Conservation (phyloP, 1,284 basidiomycete genomes). For the Heimioporus punctisporus region DNA sequence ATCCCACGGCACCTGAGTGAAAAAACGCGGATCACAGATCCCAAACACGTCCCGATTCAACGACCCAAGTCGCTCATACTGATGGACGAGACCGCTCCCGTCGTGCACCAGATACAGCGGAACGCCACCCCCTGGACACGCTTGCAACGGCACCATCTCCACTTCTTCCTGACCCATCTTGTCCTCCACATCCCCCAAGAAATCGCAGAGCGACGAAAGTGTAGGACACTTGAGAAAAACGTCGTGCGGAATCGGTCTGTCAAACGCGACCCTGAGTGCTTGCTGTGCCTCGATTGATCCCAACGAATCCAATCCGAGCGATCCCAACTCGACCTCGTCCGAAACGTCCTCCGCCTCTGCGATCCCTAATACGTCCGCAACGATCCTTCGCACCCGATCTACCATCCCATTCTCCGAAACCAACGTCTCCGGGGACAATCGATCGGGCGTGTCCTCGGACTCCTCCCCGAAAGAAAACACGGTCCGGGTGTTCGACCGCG, state of each 20-base stretch:
- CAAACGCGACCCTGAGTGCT: conserved; percentile 42
- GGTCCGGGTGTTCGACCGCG: conserved; percentile 25
- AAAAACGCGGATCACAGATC: conserved; percentile 58
- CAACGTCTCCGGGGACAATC: conserved; percentile 40
- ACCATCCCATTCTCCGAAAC: conserved; percentile 13
- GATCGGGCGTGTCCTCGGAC: conserved; percentile 13
- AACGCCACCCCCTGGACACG: conserved; percentile 12
- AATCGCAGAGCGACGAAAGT: conserved; percentile 18
- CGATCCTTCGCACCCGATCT: conserved; percentile 41
- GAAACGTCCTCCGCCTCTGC: conserved; percentile 35
- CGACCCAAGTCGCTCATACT: conserved; percentile 49
- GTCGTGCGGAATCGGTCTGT: conserved; percentile 41
- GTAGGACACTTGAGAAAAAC: conserved; percentile 36
- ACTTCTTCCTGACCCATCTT: conserved; percentile 5
- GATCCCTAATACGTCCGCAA: conserved; percentile 53
- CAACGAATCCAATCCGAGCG: conserved; percentile 62
- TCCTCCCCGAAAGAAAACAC: conserved; percentile 7
- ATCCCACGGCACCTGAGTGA: conserved; percentile 44
- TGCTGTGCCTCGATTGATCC: conserved; percentile 62
- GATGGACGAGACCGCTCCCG: conserved; percentile 61
- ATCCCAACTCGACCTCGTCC: conserved; percentile 46
- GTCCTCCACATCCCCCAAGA: conserved; percentile 6
- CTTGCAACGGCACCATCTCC: conserved; percentile 37
- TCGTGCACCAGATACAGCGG: conserved; percentile 73
- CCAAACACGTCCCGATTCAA: conserved; percentile 59